Percentiles rank a stretch among this genome's conserved stretches.
Evolutionary conservation across 2,329 filamentous ascomycete species (phyloP).

Genomic region (Mariannaea elegans): DNA sequence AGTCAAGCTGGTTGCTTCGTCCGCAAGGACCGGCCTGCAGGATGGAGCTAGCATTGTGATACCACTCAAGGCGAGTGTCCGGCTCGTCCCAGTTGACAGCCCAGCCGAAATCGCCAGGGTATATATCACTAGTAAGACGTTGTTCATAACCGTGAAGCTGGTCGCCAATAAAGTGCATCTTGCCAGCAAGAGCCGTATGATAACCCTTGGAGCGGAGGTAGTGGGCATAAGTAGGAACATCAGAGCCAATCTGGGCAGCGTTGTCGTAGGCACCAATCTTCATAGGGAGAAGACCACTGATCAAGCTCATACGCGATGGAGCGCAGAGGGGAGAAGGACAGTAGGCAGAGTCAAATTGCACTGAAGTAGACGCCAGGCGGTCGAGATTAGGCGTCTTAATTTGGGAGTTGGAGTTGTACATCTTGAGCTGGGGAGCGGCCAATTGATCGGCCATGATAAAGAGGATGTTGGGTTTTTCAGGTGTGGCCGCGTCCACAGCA

Average conservation of each 20-base stretch:
- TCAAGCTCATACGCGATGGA: constrained; percentile 93
- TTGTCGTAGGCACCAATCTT: constrained; percentile 95
- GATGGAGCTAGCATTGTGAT: constrained; percentile 95
- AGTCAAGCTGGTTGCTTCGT: constrained; percentile 93
- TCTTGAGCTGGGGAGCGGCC: constrained; percentile 87
- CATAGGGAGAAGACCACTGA: constrained; percentile 89
- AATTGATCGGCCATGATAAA: constrained; percentile 99
- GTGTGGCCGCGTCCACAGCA: constrained; percentile 25
- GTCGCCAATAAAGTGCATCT: constrained; percentile 98
- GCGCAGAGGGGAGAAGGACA: constrained; percentile 94
- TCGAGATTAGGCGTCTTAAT: constrained; percentile 95
- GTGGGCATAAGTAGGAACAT: constrained; percentile 91
- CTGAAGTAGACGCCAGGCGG: constrained; percentile 79
- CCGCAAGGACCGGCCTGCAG: constrained; percentile 89
- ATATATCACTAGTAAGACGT: constrained; percentile 93
- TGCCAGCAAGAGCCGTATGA: constrained; percentile 89
- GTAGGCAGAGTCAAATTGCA: constrained; percentile 94
- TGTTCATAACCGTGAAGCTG: constrained; percentile 95
- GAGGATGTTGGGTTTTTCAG: constrained; percentile 52
- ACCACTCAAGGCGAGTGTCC: constrained; percentile 88
- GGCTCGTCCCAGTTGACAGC: constrained; percentile 95
- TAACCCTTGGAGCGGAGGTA: constrained; percentile 87
- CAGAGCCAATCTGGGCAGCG: constrained; percentile 82
- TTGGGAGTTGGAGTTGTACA: constrained; percentile 87
- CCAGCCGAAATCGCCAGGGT: constrained; percentile 94